Evolutionary conservation across 495 filamentous ascomycete genomes (phyloP).

Genomic region (Xylaria cubensis): DNA sequence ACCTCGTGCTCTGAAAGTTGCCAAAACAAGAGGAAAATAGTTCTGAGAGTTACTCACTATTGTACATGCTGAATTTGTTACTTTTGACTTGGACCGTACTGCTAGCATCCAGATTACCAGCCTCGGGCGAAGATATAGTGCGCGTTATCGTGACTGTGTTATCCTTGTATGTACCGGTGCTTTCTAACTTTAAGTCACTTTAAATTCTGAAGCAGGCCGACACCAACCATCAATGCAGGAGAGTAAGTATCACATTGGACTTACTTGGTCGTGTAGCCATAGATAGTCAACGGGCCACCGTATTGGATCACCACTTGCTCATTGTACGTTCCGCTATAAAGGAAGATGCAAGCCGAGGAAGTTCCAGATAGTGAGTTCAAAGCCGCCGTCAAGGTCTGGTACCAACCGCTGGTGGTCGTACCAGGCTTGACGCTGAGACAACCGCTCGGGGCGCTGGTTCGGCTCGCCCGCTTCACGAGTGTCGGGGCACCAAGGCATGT

Average conservation of each 20-base stretch:
- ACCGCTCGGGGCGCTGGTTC: neutral
- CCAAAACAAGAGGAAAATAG: no score
- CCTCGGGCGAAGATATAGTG: neutral
- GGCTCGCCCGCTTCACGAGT: neutral
- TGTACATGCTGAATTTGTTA: neutral
- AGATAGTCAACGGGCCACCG: neutral
- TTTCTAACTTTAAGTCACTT: neutral
- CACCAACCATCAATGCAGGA: neutral
- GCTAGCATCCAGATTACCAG: neutral
- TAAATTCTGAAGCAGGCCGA: neutral
- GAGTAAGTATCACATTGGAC: neutral
- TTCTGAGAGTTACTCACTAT: neutral
- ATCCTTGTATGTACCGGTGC: neutral
- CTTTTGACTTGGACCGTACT: neutral
- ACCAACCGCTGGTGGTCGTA: constrained; percentile 3
- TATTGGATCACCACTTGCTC: constrained; percentile 8
- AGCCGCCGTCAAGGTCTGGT: neutral
- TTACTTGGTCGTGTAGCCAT: neutral
- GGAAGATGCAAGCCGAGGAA: neutral
- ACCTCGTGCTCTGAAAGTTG: no score
- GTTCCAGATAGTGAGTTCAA: neutral
- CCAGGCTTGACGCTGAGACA: constrained; percentile 6
- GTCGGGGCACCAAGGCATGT: neutral
- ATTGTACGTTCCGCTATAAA: neutral
- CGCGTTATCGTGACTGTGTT: constrained; percentile 6